Conservation (phyloP, 176 grass and related monocot species). For the Bothriochloa decipiens region DNA sequence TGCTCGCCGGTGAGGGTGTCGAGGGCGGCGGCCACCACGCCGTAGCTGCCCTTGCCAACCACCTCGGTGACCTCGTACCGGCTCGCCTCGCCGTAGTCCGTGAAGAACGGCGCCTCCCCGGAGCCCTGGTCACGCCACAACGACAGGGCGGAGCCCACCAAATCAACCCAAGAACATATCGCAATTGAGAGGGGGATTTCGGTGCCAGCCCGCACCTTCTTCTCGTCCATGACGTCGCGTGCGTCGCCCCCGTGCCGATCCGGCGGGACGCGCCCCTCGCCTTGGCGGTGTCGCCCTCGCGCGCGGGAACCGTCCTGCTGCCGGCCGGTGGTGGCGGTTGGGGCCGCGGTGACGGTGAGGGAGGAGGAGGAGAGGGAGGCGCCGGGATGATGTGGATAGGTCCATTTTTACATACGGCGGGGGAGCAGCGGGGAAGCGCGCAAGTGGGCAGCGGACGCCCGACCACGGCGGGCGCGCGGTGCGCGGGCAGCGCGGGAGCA, state of each 20-base stretch:
- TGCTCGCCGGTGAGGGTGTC: constrained; percentile 66
- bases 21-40: constrained; percentile 68
- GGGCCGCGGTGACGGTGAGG: constrained; percentile 8
- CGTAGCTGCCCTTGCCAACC: constrained; percentile 83
- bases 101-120: constrained; percentile 66
- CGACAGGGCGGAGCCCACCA: constrained; percentile 26
- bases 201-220: constrained; percentile 40
- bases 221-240: constrained; percentile 30
- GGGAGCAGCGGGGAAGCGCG: background rate
- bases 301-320: background rate
- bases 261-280: background rate
- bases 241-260: background rate
- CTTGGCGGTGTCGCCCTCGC: background rate
- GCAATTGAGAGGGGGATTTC: background rate
- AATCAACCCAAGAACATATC: constrained; percentile 11
- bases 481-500: background rate
- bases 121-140: constrained; percentile 39
- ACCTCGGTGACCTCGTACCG: constrained; percentile 72
- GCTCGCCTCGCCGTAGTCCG: constrained; percentile 72
- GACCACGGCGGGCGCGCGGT: constrained; percentile 40
- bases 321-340: background rate
- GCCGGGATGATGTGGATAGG: constrained; percentile 28
- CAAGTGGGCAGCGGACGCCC: constrained; percentile 37
- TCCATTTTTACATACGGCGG: constrained; percentile 41
- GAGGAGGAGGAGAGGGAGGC: constrained; percentile 18